Conservation (phyloP, 345 rosid species). For the Syzygium grande region DNA sequence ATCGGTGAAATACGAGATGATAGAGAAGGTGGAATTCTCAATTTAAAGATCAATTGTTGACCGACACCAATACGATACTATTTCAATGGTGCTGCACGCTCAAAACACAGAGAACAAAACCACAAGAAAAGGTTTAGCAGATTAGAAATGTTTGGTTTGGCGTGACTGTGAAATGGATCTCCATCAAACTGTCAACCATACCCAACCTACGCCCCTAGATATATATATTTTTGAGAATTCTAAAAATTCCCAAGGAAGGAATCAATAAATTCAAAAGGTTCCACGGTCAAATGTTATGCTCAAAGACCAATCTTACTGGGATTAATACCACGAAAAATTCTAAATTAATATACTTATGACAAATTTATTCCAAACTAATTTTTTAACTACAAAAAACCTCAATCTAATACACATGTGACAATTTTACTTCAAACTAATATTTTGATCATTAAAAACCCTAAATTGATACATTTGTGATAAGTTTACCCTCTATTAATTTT, state of each 20-base stretch:
- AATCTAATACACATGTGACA: too few relatives aligned
- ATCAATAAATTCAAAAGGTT: neutral
- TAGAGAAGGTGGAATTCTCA: neutral
- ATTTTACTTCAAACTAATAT: too few relatives aligned
- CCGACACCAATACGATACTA: neutral
- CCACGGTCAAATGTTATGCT: neutral
- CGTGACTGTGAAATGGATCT: neutral
- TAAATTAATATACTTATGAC: too few relatives aligned
- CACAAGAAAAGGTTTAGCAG: neutral
- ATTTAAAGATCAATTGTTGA: neutral
- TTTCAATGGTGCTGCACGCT: neutral
- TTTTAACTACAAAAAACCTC: too few relatives aligned
- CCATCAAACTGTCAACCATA: too few relatives aligned
- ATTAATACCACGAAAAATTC: too few relatives aligned
- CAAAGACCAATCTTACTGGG: neutral
- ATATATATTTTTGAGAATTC: too few relatives aligned
- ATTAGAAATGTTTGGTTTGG: neutral
- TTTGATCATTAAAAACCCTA: too few relatives aligned
- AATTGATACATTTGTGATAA: too few relatives aligned
- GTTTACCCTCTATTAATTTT: too few relatives aligned
- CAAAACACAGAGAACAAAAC: neutral
- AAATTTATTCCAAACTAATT: too few relatives aligned
- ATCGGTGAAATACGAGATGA: neutral
- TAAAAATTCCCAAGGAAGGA: neutral
- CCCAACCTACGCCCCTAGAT: too few relatives aligned